phyloP scores from a whole-genome alignment of 495 filamentous ascomycete genomes.

The Penicillium diatomitis region DNA sequence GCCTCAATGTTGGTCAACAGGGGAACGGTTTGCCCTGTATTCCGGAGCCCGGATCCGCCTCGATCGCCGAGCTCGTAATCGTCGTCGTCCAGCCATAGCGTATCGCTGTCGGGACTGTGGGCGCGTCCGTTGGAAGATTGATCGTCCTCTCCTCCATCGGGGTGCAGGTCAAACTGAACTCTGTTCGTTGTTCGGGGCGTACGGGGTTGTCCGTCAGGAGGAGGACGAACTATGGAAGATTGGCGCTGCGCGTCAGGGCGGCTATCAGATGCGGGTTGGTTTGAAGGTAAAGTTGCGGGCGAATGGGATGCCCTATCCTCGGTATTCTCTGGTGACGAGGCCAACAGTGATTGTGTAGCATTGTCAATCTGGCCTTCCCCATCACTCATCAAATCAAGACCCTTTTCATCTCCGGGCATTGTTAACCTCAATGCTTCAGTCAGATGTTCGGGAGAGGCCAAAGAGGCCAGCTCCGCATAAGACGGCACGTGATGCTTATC shows the following conservation, averaged over 20 bases:
- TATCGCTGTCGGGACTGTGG: slow-evolving; percentile 30
- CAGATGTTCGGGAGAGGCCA: slow-evolving; percentile 2
- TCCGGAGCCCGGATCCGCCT: slow-evolving; percentile 11
- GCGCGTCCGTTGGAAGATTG: slow-evolving; percentile 27
- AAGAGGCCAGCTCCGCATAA: slow-evolving; percentile 6
- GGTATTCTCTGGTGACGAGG: slow-evolving; percentile 15
- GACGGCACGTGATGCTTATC: slow-evolving; percentile 12
- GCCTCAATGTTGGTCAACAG: slow-evolving; percentile 81
- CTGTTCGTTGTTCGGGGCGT: slow-evolving; percentile 74
- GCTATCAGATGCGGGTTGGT: slow-evolving; percentile 4
- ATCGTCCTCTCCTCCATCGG: slow-evolving; percentile 20
- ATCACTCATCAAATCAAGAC: slow-evolving; percentile 21
- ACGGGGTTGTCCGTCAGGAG: slow-evolving; percentile 37
- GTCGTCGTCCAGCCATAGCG: slow-evolving; percentile 47
- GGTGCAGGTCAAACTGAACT: slow-evolving; percentile 78
- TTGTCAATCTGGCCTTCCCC: slow-evolving; percentile 17
- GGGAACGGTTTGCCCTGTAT: slow-evolving; percentile 50
- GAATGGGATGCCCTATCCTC: slow-evolving; percentile 21
- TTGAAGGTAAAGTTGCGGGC: slow-evolving; percentile 9
- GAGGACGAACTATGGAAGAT: slow-evolving; percentile 38
- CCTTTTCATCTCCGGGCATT: slow-evolving; percentile 37
- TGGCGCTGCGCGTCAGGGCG: slow-evolving; percentile 20
- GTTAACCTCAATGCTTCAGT: slow-evolving; percentile 18
- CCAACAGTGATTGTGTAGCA: slow-evolving; percentile 24
- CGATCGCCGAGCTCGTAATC: slow-evolving; percentile 36